Percentiles rank a stretch among this genome's conserved stretches.
Conservation (phyloP, 1,284 basidiomycete species). For the Hymenochaete sp. region DNA sequence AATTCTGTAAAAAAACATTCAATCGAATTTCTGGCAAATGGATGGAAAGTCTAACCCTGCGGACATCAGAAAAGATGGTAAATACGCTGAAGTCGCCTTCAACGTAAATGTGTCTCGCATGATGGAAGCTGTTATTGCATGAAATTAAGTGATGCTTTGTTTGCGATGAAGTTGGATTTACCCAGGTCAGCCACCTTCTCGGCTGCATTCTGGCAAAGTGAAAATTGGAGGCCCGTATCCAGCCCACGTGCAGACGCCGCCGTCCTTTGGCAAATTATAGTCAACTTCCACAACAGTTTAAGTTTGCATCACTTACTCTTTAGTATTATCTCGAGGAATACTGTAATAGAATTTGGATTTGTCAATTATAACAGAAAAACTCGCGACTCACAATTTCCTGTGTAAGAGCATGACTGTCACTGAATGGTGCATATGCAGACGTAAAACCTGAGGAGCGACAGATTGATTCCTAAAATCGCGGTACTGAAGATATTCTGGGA, state of each 20-base stretch:
- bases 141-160: not conserved
- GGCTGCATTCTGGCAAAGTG: conserved; percentile 70
- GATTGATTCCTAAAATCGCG: conserved; percentile 39
- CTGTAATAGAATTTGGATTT: not conserved
- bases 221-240: conserved; percentile 50
- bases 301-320: conserved; percentile 1
- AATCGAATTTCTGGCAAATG: conserved; percentile 11
- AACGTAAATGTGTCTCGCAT: conserved; percentile 14
- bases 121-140: not conserved
- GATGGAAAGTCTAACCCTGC: conserved; percentile 45
- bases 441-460: conserved; percentile 58
- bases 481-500: conserved; percentile 59
- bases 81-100: conserved; percentile 48
- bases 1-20: conserved; percentile 39
- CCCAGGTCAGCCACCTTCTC: conserved; percentile 65
- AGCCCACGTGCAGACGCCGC: conserved; percentile 18
- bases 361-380: not conserved
- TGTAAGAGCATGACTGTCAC: conserved; percentile 68
- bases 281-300: not conserved
- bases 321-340: conserved; percentile 10
- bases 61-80: conserved; percentile 67
- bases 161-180: conserved; percentile 23
- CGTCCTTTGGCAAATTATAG: not conserved
- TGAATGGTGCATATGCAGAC: conserved; percentile 75
- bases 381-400: conserved; percentile 64